phyloP scores from a whole-genome alignment of 2,329 filamentous ascomycete species.

The Fusarium foetens region DNA sequence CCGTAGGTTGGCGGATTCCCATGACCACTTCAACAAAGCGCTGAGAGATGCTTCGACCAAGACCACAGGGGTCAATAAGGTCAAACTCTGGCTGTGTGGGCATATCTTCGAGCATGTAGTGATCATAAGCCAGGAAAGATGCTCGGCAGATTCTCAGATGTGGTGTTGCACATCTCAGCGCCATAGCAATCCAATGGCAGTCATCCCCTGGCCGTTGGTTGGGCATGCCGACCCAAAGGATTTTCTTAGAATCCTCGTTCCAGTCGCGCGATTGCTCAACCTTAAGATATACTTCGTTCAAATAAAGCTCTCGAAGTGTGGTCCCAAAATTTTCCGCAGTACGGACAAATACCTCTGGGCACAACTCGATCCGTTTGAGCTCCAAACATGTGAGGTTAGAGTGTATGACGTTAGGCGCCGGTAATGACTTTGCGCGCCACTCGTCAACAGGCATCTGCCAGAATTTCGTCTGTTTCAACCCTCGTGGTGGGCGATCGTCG shows the following conservation, averaged over 20 bases:
- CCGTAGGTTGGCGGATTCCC: conserved; percentile 53
- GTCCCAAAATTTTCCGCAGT: conserved; percentile 50
- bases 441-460: conserved; percentile 51
- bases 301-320: conserved; percentile 57
- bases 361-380: conserved; percentile 55
- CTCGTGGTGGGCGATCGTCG: conserved; percentile 51
- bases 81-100: conserved; percentile 51
- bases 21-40: conserved; percentile 59
- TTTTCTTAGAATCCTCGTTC: conserved; percentile 48
- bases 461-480: conserved; percentile 52
- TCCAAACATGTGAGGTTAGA: conserved; percentile 56
- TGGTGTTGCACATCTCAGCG: conserved; percentile 50
- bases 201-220: conserved; percentile 53
- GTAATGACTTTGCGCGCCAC: conserved; percentile 54
- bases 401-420: conserved; percentile 50
- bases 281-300: conserved; percentile 59
- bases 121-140: conserved; percentile 57
- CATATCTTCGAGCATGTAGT: conserved; percentile 50
- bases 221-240: conserved; percentile 59
- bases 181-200: conserved; percentile 56
- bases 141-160: conserved; percentile 56
- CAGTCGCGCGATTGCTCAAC: conserved; percentile 49
- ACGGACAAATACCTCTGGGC: conserved; percentile 49
- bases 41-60: conserved; percentile 54
- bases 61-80: conserved; percentile 54